These are phyloP conservation scores for Dendrobium officinale DNA, from an alignment of 106 monocot species.

Conservation along the genomic window DNA sequence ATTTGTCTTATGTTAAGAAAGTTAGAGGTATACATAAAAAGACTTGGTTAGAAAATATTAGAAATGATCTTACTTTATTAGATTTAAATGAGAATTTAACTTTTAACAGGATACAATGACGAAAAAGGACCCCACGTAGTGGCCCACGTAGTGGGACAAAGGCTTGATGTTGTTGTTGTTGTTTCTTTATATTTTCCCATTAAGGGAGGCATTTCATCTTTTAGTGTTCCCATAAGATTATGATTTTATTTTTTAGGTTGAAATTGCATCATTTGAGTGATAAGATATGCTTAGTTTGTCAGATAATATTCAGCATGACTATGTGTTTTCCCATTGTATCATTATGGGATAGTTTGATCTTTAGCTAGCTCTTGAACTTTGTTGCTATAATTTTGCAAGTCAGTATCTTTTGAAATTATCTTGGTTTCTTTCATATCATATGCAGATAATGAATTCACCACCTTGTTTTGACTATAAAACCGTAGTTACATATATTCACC, in stretches of 20 bases:
- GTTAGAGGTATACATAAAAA: no score
- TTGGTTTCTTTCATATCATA: not conserved
- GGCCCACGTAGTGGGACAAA: no score
- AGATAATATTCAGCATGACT: not conserved
- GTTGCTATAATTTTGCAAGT: not conserved
- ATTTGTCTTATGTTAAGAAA: no score
- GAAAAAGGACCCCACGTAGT: no score
- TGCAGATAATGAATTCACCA: not conserved
- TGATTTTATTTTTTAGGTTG: not conserved
- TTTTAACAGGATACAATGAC: no score
- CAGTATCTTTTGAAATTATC: not conserved
- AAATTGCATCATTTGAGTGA: not conserved
- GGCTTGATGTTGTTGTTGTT: no score
- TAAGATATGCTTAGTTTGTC: not conserved
- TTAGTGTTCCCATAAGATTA: not conserved
- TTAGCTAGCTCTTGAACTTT: not conserved
- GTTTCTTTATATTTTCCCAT: no score
- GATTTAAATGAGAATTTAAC: no score
- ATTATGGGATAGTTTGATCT: not conserved
- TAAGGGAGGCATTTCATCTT: not conserved
- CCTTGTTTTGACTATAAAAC: not conserved
- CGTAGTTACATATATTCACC: not conserved
- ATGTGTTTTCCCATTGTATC: not conserved
- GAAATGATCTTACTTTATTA: no score
- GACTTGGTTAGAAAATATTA: no score